These are phyloP conservation scores for Calophaca sinica DNA, from an alignment of 306 rosid species.

Conservation along the genomic window DNA sequence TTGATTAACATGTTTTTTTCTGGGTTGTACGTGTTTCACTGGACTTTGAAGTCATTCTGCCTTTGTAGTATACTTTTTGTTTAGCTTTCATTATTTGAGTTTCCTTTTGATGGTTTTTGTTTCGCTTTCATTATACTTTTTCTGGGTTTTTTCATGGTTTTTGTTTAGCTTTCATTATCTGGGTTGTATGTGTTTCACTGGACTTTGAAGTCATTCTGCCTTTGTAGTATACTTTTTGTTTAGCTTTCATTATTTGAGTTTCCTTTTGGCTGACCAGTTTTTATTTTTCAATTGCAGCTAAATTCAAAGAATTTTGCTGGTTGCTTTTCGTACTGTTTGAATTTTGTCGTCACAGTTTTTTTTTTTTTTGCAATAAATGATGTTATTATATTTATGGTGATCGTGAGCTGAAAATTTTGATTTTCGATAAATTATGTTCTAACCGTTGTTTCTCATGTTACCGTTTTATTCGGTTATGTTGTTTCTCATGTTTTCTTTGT, in stretches of 20 bases:
- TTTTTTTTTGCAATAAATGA: slow-evolving; percentile 7
- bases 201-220: no score
- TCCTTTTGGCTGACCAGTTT: background rate
- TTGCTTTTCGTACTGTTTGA: slow-evolving; percentile 9
- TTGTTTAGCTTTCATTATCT: no score
- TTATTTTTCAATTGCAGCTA: no score
- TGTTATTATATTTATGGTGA: slow-evolving; percentile 26
- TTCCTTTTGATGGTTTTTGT: slow-evolving; percentile 4
- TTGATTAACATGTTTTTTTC: slow-evolving; percentile 2
- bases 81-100: background rate
- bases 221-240: background rate
- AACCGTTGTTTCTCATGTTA: background rate
- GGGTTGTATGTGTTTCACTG: no score
- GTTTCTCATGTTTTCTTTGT: slow-evolving; percentile 33
- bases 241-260: background rate
- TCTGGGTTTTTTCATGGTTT: no score
- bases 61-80: background rate
- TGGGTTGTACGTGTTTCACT: no score
- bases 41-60: no score
- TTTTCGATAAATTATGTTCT: background rate
- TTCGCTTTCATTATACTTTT: slow-evolving; percentile 9
- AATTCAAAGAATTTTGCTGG: background rate
- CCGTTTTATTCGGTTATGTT: background rate
- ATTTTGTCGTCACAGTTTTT: slow-evolving; percentile 13
- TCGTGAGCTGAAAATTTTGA: slow-evolving; percentile 8